Percentiles rank a stretch among this genome's conserved stretches.
Evolutionary conservation across 495 filamentous ascomycete genomes (phyloP).

Genomic region (Aspergillus indologenus): DNA sequence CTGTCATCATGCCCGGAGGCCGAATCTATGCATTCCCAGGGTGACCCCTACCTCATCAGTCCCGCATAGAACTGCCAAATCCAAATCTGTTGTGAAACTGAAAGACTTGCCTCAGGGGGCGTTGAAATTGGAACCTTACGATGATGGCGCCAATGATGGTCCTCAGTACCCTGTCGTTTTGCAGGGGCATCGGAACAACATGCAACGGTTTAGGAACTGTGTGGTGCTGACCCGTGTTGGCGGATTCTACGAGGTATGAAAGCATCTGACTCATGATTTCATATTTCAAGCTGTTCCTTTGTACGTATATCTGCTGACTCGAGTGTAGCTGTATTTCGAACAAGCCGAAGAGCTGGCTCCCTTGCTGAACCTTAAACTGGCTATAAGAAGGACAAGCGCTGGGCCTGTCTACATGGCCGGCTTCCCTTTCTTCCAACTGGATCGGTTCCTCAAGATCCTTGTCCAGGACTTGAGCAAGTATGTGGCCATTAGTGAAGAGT

Average conservation of each 20-base stretch:
- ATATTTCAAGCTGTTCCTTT: no score
- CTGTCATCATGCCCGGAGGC: slow-evolving; percentile 35
- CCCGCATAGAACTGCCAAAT: slow-evolving; percentile 45
- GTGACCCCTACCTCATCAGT: slow-evolving; percentile 11
- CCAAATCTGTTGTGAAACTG: slow-evolving; percentile 53
- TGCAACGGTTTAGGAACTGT: slow-evolving; percentile 84
- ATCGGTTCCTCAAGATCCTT: slow-evolving; percentile 85
- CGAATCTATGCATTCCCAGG: slow-evolving; percentile 18
- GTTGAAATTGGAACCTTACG: slow-evolving; percentile 45
- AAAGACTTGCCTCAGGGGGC: slow-evolving; percentile 65
- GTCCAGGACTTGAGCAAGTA: slow-evolving; percentile 86
- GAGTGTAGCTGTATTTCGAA: slow-evolving; percentile 73
- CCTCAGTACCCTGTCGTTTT: slow-evolving; percentile 81
- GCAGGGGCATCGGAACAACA: slow-evolving; percentile 85
- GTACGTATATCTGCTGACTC: slow-evolving; percentile 8
- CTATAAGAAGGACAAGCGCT: slow-evolving; percentile 69
- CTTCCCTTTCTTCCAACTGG: slow-evolving; percentile 89
- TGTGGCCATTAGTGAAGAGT: slow-evolving; percentile 94
- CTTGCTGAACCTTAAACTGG: slow-evolving; percentile 82
- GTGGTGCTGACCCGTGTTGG: slow-evolving; percentile 88
- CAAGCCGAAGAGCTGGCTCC: slow-evolving; percentile 87
- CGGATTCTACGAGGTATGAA: slow-evolving; percentile 79
- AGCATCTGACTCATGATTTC: no score
- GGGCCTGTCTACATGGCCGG: slow-evolving; percentile 86
- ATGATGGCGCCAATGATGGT: slow-evolving; percentile 45